Percentiles rank a stretch among this genome's conserved stretches.
Conservation (phyloP, 2,329 filamentous ascomycete species). For the Cladorrhinum sp. region DNA sequence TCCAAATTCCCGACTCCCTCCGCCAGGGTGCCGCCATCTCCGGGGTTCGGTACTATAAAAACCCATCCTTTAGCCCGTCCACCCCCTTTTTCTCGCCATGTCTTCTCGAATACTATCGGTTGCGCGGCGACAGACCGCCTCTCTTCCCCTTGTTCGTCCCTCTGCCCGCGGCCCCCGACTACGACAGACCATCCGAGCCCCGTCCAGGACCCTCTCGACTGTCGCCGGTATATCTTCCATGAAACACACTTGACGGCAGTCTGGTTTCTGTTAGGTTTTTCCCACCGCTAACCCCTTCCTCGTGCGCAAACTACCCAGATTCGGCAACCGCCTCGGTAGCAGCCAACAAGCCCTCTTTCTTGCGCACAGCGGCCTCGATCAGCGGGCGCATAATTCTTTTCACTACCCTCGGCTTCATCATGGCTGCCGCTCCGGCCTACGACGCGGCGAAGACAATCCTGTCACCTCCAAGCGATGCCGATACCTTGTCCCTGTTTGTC, state of each 20-base stretch:
- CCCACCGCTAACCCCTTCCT: neutral
- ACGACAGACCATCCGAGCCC: neutral
- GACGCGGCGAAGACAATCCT: slow-evolving; percentile 47
- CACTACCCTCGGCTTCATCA: slow-evolving; percentile 51
- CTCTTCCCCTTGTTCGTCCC: neutral
- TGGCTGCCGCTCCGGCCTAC: slow-evolving; percentile 53
- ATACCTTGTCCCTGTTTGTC: slow-evolving; percentile 66
- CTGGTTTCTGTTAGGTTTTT: neutral
- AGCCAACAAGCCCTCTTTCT: slow-evolving; percentile 34
- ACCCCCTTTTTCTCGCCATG: slow-evolving; percentile 9
- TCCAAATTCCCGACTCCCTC: neutral
- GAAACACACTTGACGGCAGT: neutral
- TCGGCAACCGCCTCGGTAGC: slow-evolving; percentile 15
- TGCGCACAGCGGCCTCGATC: slow-evolving; percentile 45
- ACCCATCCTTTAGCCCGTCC: neutral
- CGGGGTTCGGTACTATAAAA: slow-evolving; percentile 10
- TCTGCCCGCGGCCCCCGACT: neutral
- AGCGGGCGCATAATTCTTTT: slow-evolving; percentile 47
- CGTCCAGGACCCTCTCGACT: slow-evolving; percentile 20
- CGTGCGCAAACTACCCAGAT: slow-evolving; percentile 16
- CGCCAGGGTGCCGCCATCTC: slow-evolving; percentile 4
- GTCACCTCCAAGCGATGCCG: slow-evolving; percentile 57
- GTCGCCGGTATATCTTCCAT: slow-evolving; percentile 17
- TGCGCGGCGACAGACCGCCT: slow-evolving; percentile 15
- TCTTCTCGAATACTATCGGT: slow-evolving; percentile 17